Conservation (phyloP, 768 basidiomycete species). For the Russula sp. region DNA sequence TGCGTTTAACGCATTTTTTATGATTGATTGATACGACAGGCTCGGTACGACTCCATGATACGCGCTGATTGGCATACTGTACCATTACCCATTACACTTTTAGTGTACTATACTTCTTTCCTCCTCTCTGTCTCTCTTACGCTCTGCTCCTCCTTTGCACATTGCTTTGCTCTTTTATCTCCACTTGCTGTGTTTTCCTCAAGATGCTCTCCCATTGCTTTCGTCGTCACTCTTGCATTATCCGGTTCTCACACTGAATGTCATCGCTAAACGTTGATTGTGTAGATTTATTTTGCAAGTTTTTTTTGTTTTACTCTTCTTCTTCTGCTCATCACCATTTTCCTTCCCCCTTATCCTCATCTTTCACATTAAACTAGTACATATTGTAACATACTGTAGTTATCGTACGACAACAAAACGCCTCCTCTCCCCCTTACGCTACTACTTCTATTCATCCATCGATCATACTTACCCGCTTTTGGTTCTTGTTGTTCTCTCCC, state of each 20-base stretch:
- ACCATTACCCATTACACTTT: neutral
- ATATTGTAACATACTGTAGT: neutral
- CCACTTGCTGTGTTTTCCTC: neutral
- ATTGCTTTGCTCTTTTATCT: neutral
- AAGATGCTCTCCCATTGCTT: neutral
- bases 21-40: neutral
- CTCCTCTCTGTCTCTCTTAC: neutral
- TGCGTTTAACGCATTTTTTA: neutral
- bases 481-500: constrained; percentile 13
- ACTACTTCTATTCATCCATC: neutral
- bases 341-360: neutral
- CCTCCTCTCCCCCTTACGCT: neutral
- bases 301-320: neutral
- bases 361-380: neutral
- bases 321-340: neutral
- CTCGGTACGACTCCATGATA: neutral
- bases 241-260: neutral
- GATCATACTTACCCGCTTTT: neutral
- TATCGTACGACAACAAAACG: neutral
- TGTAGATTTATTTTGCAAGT: neutral
- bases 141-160: too few relatives aligned
- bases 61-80: neutral
- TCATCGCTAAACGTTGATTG: neutral
- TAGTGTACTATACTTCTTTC: neutral
- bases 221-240: neutral